Percentiles rank a stretch among this genome's conserved stretches.
phyloP scores from a whole-genome alignment of 2,329 filamentous ascomycete genomes.

The Trichoderma pleuroti region DNA sequence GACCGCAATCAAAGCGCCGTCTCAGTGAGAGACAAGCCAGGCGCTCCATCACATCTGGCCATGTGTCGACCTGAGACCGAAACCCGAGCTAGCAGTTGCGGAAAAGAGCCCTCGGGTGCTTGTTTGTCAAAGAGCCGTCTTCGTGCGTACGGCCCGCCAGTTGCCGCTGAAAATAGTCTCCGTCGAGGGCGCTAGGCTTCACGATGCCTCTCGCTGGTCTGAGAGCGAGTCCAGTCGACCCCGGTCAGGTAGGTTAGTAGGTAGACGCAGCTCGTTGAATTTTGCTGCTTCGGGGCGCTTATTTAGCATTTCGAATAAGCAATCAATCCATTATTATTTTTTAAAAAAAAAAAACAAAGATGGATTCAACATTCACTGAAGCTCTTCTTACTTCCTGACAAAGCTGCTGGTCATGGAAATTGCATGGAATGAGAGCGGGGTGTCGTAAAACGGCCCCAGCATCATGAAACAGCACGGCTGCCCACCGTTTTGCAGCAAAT shows the following conservation, averaged over 20 bases:
- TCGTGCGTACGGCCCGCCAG: conserved; percentile 2
- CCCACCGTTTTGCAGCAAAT: conserved; percentile 13
- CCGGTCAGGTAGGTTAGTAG: neutral
- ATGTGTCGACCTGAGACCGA: conserved; percentile 6
- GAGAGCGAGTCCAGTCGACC: neutral
- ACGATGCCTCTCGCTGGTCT: neutral
- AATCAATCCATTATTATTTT: neutral
- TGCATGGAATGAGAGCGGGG: conserved; percentile 16
- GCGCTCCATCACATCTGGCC: neutral
- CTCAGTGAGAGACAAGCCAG: neutral
- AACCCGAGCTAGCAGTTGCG: neutral
- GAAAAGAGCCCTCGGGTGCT: neutral
- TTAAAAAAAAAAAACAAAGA: neutral
- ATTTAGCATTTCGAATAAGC: neutral
- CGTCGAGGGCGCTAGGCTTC: conserved; percentile 1
- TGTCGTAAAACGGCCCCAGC: conserved; percentile 15
- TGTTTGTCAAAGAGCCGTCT: neutral
- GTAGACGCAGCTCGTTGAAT: neutral
- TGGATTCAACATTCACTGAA: neutral
- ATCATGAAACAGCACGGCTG: conserved; percentile 13
- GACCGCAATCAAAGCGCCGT: neutral
- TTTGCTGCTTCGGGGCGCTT: neutral
- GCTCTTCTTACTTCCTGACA: neutral
- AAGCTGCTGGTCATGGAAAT: conserved; percentile 1
- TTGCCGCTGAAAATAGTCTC: neutral